Conservation (phyloP, 2,329 filamentous ascomycete genomes). For the Neofusicoccum sp. region DNA sequence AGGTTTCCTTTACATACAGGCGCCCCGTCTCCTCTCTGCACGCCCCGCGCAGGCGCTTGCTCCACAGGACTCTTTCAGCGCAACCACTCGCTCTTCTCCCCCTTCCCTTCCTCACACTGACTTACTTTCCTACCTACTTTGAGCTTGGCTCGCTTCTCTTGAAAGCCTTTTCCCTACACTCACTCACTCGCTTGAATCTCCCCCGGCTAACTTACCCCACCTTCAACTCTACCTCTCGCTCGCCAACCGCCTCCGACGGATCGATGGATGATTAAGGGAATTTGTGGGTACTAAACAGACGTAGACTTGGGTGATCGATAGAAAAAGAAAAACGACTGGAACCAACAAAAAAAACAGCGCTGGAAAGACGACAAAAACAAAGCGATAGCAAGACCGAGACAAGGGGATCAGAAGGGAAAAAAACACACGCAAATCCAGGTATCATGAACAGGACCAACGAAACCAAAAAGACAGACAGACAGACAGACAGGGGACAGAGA, state of each 20-base stretch:
- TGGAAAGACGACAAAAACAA: slow-evolving; percentile 6
- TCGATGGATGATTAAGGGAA: slow-evolving; percentile 7
- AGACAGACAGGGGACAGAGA: not conserved
- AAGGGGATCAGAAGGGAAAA: not conserved
- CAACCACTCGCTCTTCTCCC: not conserved
- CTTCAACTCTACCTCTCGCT: not conserved
- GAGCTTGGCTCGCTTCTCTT: no score
- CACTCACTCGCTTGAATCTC: not conserved
- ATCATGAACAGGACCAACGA: slow-evolving; percentile 12
- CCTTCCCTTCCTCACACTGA: no score
- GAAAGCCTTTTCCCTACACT: not conserved
- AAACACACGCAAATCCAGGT: slow-evolving; percentile 14
- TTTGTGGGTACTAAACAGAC: not conserved
- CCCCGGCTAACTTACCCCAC: not conserved
- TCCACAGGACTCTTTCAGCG: not conserved
- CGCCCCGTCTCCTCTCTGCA: not conserved
- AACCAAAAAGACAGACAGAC: not conserved
- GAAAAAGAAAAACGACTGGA: not conserved
- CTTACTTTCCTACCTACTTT: no score
- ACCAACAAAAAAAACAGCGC: not conserved
- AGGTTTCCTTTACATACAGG: slow-evolving; percentile 9
- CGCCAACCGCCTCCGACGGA: not conserved
- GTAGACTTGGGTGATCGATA: not conserved
- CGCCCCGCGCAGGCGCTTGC: not conserved
- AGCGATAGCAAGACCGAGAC: not conserved